Base-by-base conservation (phyloP, 306 rosid species). In the Ormosia emarginata region DNA sequence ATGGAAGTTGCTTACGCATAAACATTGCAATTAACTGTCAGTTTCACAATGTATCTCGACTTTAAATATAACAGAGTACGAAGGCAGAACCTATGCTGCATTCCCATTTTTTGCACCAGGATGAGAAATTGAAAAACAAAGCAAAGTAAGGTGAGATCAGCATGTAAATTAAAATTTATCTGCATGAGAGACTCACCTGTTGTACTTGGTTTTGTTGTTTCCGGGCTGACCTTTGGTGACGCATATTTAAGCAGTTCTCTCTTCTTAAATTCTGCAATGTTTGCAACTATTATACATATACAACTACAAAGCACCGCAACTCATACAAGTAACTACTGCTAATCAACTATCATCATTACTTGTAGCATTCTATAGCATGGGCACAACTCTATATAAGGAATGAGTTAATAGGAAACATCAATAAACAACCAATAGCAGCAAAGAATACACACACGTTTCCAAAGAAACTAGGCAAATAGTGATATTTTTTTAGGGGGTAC, bases 201-300 rank as follows among this genome's bases (percentile, higher is more conserved):
- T 43, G 75, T 68, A 43, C 59, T 83, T 50, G 86, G 77, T 80
- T 84, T 85, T 74, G 77, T 67, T 15, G 80, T 55, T 46, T 90
- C 92, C 4, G 89, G 90, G 88, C 89, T 89, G 83, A 82, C 75
- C 77, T 86, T 82, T 13, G 91, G 90, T 53, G 97, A 80, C 33
- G 49, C 87, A 81, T 92, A 92, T 85, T 94, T 88, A 41, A 83
- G 86, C 62, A 87, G 76, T 79, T 89, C 93, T 74, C 93, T 92
- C 93, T 84, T 93, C 91, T 88, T 93, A 80, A 95, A 95, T 68
- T 95, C 99, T 95, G 90, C 74, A 85, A 75, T 55, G 68, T 78
- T 79, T 52, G 55, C 70, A 59, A 84, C 40, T 24, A 73, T 83
- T 58, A 85, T 56, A 72, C 40, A 78, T 80, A 43, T 81, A 58